Percentiles rank a stretch among this genome's conserved stretches.
Conservation (phyloP, 1,284 basidiomycete genomes). For the Pseudozyma hubeiensis region DNA sequence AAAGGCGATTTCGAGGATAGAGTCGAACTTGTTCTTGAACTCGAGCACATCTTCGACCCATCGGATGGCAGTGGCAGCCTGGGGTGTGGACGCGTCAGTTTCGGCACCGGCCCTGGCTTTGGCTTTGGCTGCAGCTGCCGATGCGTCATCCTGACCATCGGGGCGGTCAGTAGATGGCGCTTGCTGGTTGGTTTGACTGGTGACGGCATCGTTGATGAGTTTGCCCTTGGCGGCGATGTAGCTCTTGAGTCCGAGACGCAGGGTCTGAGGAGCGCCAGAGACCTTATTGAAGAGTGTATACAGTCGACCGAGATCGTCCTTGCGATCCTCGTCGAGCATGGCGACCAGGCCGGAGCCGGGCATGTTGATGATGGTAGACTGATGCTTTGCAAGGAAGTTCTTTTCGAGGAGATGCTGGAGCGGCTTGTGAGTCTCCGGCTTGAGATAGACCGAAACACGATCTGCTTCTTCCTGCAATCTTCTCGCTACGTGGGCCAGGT, state of each 20-base stretch:
- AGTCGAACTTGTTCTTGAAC: conserved; percentile 90
- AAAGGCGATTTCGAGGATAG: conserved; percentile 80
- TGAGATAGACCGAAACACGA: conserved; percentile 89
- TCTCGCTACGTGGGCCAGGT: conserved; percentile 83
- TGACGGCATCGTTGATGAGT: conserved; percentile 78
- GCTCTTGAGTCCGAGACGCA: conserved; percentile 80
- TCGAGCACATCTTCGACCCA: conserved; percentile 95
- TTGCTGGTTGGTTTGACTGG: conserved; percentile 17
- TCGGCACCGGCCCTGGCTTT: conserved; percentile 15
- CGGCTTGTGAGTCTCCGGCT: conserved; percentile 78
- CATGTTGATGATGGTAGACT: conserved; percentile 81
- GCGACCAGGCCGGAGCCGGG: conserved; percentile 84
- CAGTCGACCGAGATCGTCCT: conserved; percentile 82
- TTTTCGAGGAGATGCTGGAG: conserved; percentile 82
- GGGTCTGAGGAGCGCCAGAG: conserved; percentile 73
- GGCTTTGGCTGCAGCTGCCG: conserved; percentile 14
- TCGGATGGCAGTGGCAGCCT: conserved; percentile 76
- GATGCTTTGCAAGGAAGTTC: conserved; percentile 81
- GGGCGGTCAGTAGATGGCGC: conserved; percentile 18
- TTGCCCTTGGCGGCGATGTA: conserved; percentile 83
- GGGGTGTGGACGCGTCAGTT: conserved; percentile 42
- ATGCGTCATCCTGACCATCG: conserved; percentile 9
- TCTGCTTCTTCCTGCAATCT: conserved; percentile 87
- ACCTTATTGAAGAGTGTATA: conserved; percentile 84
- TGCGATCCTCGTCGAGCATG: conserved; percentile 86